These are phyloP conservation scores for Sophora flavescens DNA, from an alignment of 306 rosid species.

Conservation along the genomic window DNA sequence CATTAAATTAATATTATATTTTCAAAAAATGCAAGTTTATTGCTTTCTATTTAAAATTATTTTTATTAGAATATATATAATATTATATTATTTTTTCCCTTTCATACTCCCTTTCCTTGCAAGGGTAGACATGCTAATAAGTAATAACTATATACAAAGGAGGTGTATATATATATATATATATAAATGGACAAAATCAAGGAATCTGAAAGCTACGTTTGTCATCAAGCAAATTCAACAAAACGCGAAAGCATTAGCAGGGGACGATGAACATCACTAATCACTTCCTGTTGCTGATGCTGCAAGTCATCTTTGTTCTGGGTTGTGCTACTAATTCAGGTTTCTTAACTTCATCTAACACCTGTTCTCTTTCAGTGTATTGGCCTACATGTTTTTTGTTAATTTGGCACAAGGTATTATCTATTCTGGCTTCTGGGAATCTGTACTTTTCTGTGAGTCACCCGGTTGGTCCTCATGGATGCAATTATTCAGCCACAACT, in stretches of 20 bases:
- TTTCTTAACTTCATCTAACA: slow-evolving; percentile 30
- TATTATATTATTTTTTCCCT: too few relatives aligned
- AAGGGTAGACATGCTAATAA: too few relatives aligned
- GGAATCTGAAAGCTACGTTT: slow-evolving; percentile 34
- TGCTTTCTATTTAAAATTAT: too few relatives aligned
- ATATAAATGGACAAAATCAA: slow-evolving; percentile 31
- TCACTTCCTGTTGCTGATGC: slow-evolving; percentile 36
- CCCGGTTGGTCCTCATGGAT: background rate
- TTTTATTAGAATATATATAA: too few relatives aligned
- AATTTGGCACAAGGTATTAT: background rate
- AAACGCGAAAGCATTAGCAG: slow-evolving; percentile 14
- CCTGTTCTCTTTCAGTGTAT: slow-evolving; percentile 9
- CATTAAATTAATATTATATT: too few relatives aligned
- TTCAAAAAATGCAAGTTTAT: too few relatives aligned
- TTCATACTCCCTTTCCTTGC: too few relatives aligned
- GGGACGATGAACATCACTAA: slow-evolving; percentile 32
- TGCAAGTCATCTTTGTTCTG: slow-evolving; percentile 27
- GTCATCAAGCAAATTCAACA: slow-evolving; percentile 30
- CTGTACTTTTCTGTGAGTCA: background rate
- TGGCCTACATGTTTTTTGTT: background rate
- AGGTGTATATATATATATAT: background rate
- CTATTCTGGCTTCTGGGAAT: slow-evolving; percentile 27
- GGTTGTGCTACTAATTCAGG: slow-evolving; percentile 43
- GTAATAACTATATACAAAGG: background rate
- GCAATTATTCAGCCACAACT: background rate